Percentiles rank a stretch among this genome's conserved stretches.
These are phyloP conservation scores for Peniophora sp. DNA, from an alignment of 1,284 basidiomycete species.

Conservation along the genomic window DNA sequence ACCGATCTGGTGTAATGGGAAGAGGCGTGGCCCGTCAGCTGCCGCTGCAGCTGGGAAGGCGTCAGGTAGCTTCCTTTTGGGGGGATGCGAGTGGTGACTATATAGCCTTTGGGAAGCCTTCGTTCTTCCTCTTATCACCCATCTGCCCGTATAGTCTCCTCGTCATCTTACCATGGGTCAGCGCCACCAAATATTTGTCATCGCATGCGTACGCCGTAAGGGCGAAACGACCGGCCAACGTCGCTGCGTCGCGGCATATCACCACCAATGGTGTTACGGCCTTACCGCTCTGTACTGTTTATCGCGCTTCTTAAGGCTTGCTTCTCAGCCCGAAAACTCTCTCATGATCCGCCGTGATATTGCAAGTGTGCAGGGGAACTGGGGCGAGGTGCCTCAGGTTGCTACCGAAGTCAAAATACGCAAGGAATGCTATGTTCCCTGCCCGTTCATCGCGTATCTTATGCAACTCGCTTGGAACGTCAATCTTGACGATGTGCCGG, in stretches of 20 bases:
- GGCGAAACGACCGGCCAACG: slow-evolving; percentile 17
- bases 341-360: slow-evolving; percentile 24
- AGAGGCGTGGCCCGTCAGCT: too few relatives aligned
- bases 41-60: too few relatives aligned
- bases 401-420: slow-evolving; percentile 7
- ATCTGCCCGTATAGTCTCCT: not conserved
- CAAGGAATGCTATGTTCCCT: slow-evolving; percentile 14
- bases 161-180: slow-evolving; percentile 12
- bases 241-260: slow-evolving; percentile 28
- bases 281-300: slow-evolving; percentile 19
- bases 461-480: slow-evolving; percentile 5
- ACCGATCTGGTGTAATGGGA: too few relatives aligned
- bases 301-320: slow-evolving; percentile 23
- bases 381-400: slow-evolving; percentile 13
- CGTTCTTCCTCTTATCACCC: not conserved
- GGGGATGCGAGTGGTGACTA: too few relatives aligned
- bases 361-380: slow-evolving; percentile 5
- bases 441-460: slow-evolving; percentile 18
- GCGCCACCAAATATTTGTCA: slow-evolving; percentile 27
- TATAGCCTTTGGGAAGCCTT: too few relatives aligned
- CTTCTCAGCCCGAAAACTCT: slow-evolving; percentile 26
- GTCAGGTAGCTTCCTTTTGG: too few relatives aligned
- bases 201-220: slow-evolving; percentile 23
- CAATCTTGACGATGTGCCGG: slow-evolving; percentile 5
- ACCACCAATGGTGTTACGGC: slow-evolving; percentile 31